Percentiles rank a stretch among this genome's conserved stretches.
phyloP scores from a whole-genome alignment of 2,329 filamentous ascomycete species.

The Epichloe elymi region DNA sequence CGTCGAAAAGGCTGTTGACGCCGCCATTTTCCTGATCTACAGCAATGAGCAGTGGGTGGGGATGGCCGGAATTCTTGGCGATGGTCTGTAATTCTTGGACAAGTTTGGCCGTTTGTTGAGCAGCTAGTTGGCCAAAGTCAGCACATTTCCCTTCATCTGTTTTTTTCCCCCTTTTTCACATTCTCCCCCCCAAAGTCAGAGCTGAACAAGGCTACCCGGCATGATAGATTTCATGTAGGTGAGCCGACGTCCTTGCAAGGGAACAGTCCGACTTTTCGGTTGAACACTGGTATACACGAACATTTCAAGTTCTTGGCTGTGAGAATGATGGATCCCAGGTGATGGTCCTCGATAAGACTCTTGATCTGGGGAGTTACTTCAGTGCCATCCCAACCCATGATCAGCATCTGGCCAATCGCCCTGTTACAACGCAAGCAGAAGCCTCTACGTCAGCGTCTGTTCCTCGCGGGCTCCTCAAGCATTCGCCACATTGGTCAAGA shows the following conservation, averaged over 20 bases:
- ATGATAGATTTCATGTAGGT: not conserved
- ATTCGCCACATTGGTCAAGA: not conserved
- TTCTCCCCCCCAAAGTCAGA: not conserved
- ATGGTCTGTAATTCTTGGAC: constrained; percentile 88
- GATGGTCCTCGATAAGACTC: constrained; percentile 67
- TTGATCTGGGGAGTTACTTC: constrained; percentile 73
- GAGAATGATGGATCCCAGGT: constrained; percentile 76
- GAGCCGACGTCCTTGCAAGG: not conserved
- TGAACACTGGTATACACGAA: constrained; percentile 25
- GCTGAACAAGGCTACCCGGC: not conserved
- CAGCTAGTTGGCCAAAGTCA: constrained; percentile 45
- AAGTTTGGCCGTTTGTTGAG: constrained; percentile 75
- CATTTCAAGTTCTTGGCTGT: constrained; percentile 80
- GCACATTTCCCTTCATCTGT: not conserved
- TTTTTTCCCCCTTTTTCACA: not conserved
- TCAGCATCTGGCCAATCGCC: constrained; percentile 63
- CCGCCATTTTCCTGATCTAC: constrained; percentile 97
- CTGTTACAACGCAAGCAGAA: constrained; percentile 21
- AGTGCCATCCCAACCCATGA: constrained; percentile 79
- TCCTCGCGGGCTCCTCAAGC: not conserved
- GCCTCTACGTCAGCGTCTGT: constrained; percentile 2
- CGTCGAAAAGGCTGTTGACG: constrained; percentile 92
- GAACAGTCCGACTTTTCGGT: no score
- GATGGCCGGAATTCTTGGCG: constrained; percentile 80
- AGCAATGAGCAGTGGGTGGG: constrained; percentile 77